These are phyloP conservation scores for Eimeria sp. DNA, from an alignment of 169 alveolate genomes.

Conservation along the genomic window DNA sequence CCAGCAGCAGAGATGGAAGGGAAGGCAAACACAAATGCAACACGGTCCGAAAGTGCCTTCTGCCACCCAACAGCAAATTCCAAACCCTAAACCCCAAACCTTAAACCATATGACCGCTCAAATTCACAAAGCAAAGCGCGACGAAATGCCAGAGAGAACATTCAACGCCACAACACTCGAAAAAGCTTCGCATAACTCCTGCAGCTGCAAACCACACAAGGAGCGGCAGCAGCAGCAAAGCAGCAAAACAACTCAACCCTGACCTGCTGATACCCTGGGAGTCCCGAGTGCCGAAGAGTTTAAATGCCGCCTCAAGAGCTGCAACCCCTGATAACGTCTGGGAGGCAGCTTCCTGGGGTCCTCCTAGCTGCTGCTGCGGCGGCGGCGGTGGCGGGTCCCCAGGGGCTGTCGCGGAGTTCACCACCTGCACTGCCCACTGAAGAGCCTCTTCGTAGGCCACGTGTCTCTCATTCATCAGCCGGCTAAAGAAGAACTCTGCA, in stretches of 20 bases:
- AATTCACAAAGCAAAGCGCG: too few species aligned
- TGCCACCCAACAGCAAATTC: not conserved
- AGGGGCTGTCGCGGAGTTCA: constrained; percentile 19
- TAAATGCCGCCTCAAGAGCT: constrained; percentile 31
- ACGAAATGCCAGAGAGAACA: not conserved
- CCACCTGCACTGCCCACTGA: not conserved
- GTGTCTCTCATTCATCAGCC: constrained; percentile 20
- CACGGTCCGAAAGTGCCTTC: constrained; percentile 75
- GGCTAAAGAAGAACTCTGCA: constrained; percentile 29
- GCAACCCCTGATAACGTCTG: not conserved
- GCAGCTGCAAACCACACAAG: constrained; percentile 11
- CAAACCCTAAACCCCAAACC: constrained; percentile 12
- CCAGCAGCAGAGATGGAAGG: constrained; percentile 58
- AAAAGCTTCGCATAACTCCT: not conserved
- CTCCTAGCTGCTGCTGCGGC: constrained; percentile 23
- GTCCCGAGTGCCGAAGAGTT: not conserved
- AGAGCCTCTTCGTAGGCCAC: constrained; percentile 23
- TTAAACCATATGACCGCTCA: not conserved
- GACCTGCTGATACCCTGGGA: constrained; percentile 44
- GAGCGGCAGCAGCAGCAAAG: not conserved
- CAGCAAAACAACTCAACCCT: not conserved
- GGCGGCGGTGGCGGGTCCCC: not conserved
- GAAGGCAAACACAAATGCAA: constrained; percentile 48
- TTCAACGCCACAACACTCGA: not conserved
- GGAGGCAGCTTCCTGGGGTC: not conserved